These are phyloP conservation scores for Blastocystis sp. DNA, from an alignment of 352 stramenopile genomes.

Conservation along the genomic window DNA sequence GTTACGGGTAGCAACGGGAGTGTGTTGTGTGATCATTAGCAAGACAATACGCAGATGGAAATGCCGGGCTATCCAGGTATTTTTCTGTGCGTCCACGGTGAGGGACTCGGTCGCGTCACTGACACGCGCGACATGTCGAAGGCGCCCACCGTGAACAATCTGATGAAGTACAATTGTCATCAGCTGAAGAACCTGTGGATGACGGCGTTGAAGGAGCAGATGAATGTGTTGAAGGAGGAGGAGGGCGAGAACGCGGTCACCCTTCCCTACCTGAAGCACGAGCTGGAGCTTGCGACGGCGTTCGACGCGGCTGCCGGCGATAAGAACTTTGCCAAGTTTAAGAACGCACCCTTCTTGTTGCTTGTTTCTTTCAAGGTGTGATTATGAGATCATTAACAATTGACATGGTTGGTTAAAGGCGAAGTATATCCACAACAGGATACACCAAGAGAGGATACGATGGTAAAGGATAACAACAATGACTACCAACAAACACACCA, in stretches of 20 bases:
- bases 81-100: slow-evolving; percentile 49
- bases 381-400: neutral
- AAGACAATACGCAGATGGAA: slow-evolving; percentile 28
- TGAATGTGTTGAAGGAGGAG: slow-evolving; percentile 43
- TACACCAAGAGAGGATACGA: too few species aligned
- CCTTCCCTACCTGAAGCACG: neutral
- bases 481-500: neutral
- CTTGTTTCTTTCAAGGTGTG: neutral
- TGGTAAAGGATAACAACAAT: too few species aligned
- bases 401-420: neutral
- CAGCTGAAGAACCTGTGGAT: slow-evolving; percentile 54
- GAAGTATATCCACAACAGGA: too few species aligned
- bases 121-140: slow-evolving; percentile 46
- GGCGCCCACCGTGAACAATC: slow-evolving; percentile 52
- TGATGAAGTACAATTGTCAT: slow-evolving; percentile 37
- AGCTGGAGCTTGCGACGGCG: neutral
- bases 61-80: slow-evolving; percentile 46
- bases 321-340: neutral
- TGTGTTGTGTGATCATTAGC: neutral
- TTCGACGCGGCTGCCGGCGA: slow-evolving; percentile 12
- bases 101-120: neutral
- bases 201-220: slow-evolving; percentile 34
- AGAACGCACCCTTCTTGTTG: neutral
- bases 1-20: neutral
- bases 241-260: slow-evolving; percentile 30